Base-by-base conservation (phyloP, 2,329 filamentous ascomycete species). In the Coniella lustricola region DNA sequence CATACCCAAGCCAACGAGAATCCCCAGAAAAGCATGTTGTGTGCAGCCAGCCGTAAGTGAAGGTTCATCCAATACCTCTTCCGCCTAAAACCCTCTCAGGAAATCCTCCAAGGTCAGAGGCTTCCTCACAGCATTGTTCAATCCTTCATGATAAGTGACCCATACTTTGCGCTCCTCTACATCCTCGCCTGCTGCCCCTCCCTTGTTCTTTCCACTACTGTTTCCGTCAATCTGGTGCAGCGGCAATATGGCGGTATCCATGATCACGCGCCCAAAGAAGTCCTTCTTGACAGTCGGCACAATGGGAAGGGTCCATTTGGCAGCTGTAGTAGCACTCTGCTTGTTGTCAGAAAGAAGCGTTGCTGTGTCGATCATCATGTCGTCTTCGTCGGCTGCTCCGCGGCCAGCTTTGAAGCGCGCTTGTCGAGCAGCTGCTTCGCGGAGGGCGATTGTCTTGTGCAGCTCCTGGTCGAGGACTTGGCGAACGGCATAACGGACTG, bases 391-490 rank as follows among this genome's bases (percentile, higher is more conserved):
- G 5, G 25, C 25, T 29, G 25, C 25, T 29, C 25, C 25, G 56
- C 62, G 68, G 56, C 72, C 79, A n/a, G 73, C 79, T 36, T 67
- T 69, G 62, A 82, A 84, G 3, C 84, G 75, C 8, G 82, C 79
- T 58, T 86, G 79, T 2, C 86, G 73, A 0, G 81, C 76, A 3
- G 79, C 75, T 52, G 79, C 79, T 43, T 87, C 84, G 13, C 84
- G 82, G 31, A 81, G 71, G 25, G 77, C 70, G 12, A 84, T 77
- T 41, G 88, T 84, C 60, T 85, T 88, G 52, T 80, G 81, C 58
- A 91, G 86, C 64, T 97, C 91, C 63, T 93, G 88, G 60, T 95
- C 90, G 1, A 98, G 76, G 8, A 96, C 90, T 64, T 96, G 91
- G 18, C 93, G 83, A 5, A 98, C 85, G 1, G 91, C 91, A 61